These are phyloP conservation scores for Trichoderma oligosporum DNA, from an alignment of 2,329 filamentous ascomycete genomes.

Conservation along the genomic window DNA sequence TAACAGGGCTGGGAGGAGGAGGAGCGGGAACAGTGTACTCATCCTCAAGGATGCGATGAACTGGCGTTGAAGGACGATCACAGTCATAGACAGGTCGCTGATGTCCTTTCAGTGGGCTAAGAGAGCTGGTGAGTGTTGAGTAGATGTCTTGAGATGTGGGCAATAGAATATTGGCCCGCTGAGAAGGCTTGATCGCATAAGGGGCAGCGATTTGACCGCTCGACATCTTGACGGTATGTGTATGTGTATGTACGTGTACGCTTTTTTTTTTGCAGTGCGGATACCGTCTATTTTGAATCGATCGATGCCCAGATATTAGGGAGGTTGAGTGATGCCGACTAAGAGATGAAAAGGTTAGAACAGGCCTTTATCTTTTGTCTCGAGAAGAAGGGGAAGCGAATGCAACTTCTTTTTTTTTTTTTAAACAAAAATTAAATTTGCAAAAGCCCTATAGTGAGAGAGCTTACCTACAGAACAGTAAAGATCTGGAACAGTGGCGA, in stretches of 20 bases:
- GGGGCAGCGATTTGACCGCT: slow-evolving; percentile 40
- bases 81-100: slow-evolving; percentile 31
- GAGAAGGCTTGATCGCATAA: slow-evolving; percentile 45
- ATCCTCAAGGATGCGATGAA: slow-evolving; percentile 51
- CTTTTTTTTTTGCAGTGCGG: not conserved
- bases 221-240: slow-evolving; percentile 32
- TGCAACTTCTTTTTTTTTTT: slow-evolving; percentile 4
- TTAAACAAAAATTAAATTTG: too few species aligned
- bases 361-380: not conserved
- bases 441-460: not conserved
- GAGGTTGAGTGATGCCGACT: not conserved
- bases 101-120: slow-evolving; percentile 9
- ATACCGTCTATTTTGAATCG: not conserved
- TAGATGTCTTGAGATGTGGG: slow-evolving; percentile 48
- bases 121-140: slow-evolving; percentile 43
- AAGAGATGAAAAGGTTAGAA: not conserved
- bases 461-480: too few species aligned
- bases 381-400: not conserved
- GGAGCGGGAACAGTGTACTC: slow-evolving; percentile 64
- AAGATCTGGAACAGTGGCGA: not conserved
- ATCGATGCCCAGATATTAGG: not conserved
- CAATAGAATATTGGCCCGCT: slow-evolving; percentile 40
- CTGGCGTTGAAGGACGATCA: slow-evolving; percentile 43
- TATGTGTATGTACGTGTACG: not conserved
- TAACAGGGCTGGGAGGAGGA: slow-evolving; percentile 61